Conservation (phyloP, 768 basidiomycete species). For the Xerocomus brunneocitrinus region DNA sequence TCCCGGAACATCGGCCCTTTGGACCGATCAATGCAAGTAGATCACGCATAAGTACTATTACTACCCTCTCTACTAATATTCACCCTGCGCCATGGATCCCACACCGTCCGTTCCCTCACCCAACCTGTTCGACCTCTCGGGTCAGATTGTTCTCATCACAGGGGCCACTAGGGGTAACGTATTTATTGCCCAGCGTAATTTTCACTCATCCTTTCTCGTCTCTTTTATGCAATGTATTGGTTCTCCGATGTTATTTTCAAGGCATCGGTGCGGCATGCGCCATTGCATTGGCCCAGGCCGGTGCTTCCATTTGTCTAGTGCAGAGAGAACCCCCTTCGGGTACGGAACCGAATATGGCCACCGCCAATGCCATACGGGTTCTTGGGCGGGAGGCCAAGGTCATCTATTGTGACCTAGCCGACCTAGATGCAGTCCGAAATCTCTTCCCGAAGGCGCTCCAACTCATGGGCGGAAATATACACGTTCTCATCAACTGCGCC, state of each 20-base stretch:
- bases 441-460: conserved; percentile 48
- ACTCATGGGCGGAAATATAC: conserved; percentile 47
- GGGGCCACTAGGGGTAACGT: conserved; percentile 71
- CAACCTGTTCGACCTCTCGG: conserved; percentile 62
- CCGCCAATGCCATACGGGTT: conserved; percentile 34
- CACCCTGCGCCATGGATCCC: conserved; percentile 42
- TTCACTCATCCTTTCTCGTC: conserved; percentile 5
- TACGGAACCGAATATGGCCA: conserved; percentile 32
- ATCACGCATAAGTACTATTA: conserved; percentile 9
- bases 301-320: conserved; percentile 46
- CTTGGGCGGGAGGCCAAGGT: conserved; percentile 36
- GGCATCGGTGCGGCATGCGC: conserved; percentile 56
- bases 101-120: conserved; percentile 47
- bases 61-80: not conserved
- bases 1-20: conserved; percentile 26
- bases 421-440: conserved; percentile 44
- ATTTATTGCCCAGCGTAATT: conserved; percentile 20
- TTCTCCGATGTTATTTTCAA: conserved; percentile 22
- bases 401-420: conserved; percentile 54
- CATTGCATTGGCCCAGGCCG: conserved; percentile 50
- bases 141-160: conserved; percentile 72
- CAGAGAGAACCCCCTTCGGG: conserved; percentile 40
- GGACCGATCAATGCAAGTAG: conserved; percentile 30
- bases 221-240: conserved; percentile 12
- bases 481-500: conserved; percentile 68